These are phyloP conservation scores for Prunus kanzakura DNA, from an alignment of 306 rosid species.

Conservation along the genomic window DNA sequence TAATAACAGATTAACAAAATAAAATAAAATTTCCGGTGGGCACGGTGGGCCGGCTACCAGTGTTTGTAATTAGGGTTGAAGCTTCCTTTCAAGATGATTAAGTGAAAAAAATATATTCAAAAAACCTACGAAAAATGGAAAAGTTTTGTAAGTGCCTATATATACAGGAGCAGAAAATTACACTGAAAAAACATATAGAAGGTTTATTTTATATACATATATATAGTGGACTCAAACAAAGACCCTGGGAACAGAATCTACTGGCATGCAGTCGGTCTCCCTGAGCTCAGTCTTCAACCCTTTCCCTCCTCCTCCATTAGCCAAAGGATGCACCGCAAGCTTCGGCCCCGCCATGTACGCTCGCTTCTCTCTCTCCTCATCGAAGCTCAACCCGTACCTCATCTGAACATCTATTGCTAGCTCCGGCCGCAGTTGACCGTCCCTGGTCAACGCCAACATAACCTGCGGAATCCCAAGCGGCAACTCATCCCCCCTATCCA, in stretches of 20 bases:
- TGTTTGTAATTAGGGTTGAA: no score
- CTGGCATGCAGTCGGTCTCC: constrained; percentile 31
- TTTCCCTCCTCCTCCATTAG: constrained; percentile 62
- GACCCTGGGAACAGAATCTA: constrained; percentile 31
- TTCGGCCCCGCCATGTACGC: constrained; percentile 56
- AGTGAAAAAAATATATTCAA: no score
- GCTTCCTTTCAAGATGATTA: no score
- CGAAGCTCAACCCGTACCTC: constrained; percentile 38
- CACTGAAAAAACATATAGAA: neutral
- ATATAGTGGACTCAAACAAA: constrained; percentile 32
- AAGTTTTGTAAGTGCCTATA: no score
- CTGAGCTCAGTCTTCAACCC: constrained; percentile 62
- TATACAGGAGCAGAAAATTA: neutral
- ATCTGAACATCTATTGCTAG: constrained; percentile 33
- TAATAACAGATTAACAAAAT: no score
- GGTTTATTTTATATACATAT: neutral
- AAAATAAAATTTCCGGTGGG: no score
- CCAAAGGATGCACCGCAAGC: constrained; percentile 67
- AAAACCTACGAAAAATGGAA: no score
- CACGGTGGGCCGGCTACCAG: no score
- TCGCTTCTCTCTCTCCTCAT: constrained; percentile 52
- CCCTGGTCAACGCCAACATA: constrained; percentile 77
- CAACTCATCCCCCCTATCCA: constrained; percentile 52
- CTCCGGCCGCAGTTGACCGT: constrained; percentile 51
- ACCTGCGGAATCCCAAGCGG: constrained; percentile 75